Conservation (phyloP, 2,329 filamentous ascomycete species). For the Ceratocystis diversiconidia region DNA sequence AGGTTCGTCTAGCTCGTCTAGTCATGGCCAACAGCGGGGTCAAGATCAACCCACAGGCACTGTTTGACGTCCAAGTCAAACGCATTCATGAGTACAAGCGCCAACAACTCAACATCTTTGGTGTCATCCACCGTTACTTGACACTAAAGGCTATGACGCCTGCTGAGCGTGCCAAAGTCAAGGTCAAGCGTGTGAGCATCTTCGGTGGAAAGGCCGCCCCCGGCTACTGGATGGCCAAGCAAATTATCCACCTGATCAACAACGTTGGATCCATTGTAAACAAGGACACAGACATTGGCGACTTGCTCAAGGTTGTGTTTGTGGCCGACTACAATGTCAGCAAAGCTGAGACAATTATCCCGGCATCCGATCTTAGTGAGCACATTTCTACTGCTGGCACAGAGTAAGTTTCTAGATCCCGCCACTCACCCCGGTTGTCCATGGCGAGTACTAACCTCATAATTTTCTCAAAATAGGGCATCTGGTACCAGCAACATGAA, state of each 20-base stretch:
- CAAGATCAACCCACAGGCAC: slow-evolving; percentile 67
- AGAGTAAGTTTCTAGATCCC: slow-evolving; percentile 39
- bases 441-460: slow-evolving; percentile 18
- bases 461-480: slow-evolving; percentile 29
- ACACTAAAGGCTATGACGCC: slow-evolving; percentile 72
- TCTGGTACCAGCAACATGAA: slow-evolving; percentile 98
- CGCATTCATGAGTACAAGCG: slow-evolving; percentile 99
- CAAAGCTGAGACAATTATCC: slow-evolving; percentile 93
- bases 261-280: slow-evolving; percentile 82
- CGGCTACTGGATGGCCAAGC: slow-evolving; percentile 99
- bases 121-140: slow-evolving; percentile 88
- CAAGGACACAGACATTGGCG: slow-evolving; percentile 79
- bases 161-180: slow-evolving; percentile 79
- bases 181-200: slow-evolving; percentile 77
- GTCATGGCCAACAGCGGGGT: slow-evolving; percentile 73
- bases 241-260: slow-evolving; percentile 93
- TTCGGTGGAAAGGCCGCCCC: slow-evolving; percentile 97
- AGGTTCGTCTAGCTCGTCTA: slow-evolving; percentile 77
- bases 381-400: slow-evolving; percentile 97
- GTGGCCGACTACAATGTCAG: slow-evolving; percentile 98
- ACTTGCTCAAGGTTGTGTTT: slow-evolving; percentile 93
- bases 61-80: slow-evolving; percentile 98
- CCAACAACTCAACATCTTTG: slow-evolving; percentile 97
- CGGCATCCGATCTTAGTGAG: slow-evolving; percentile 91
- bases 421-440: slow-evolving; percentile 6